Evolutionary conservation across 257 asterid genomes (phyloP).

Genomic region (Nicotiana otophora): DNA sequence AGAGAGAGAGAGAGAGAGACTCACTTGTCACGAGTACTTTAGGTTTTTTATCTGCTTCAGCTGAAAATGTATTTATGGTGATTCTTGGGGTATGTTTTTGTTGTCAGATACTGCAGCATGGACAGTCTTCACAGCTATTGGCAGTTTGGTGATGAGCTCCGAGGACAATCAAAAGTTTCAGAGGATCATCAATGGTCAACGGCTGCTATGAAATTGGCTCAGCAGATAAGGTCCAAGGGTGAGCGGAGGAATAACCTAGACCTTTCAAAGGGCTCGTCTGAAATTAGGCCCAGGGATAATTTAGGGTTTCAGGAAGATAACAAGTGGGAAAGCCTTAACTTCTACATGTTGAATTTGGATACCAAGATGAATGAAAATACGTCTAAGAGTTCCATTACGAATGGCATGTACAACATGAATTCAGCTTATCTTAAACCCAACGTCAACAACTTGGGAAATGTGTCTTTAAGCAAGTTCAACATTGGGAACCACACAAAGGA

Average conservation of each 20-base stretch:
- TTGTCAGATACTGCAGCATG: constrained; percentile 40
- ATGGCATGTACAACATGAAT: constrained; percentile 50
- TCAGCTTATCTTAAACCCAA: constrained; percentile 54
- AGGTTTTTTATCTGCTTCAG: background rate
- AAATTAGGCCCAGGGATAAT: constrained; percentile 55
- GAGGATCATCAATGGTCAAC: constrained; percentile 84
- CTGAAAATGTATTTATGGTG: background rate
- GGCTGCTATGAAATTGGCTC: constrained; percentile 81
- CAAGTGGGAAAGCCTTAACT: constrained; percentile 64
- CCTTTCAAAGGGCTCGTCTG: constrained; percentile 60
- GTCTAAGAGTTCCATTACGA: constrained; percentile 35
- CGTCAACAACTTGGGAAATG: constrained; percentile 33
- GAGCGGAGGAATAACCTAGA: constrained; percentile 75
- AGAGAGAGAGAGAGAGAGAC: background rate
- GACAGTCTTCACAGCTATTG: constrained; percentile 64
- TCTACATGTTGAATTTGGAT: constrained; percentile 64
- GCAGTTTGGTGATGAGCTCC: constrained; percentile 88
- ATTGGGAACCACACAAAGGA: constrained; percentile 45
- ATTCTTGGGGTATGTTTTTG: background rate
- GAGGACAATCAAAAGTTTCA: constrained; percentile 70
- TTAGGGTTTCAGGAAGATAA: constrained; percentile 61
- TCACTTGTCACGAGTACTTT: background rate
- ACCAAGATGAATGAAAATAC: constrained; percentile 46
- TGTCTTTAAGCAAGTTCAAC: constrained; percentile 47
- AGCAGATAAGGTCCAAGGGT: constrained; percentile 65